Conservation (phyloP, 2,329 filamentous ascomycete genomes). For the Byssoonygena ceratinophila region DNA sequence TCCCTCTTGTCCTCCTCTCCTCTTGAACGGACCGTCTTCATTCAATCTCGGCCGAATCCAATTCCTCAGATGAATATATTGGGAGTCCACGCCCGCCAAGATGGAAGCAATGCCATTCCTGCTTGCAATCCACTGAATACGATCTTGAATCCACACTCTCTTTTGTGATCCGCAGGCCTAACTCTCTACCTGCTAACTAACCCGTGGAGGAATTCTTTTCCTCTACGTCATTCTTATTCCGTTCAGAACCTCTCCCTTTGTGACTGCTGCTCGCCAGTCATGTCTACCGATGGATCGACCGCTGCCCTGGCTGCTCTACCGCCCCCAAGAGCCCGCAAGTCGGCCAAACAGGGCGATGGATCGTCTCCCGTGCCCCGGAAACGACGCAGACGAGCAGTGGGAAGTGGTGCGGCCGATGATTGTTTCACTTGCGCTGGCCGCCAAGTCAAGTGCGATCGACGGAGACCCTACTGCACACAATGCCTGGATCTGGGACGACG, state of each 20-base stretch:
- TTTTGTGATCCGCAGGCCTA: neutral
- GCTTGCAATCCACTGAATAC: neutral
- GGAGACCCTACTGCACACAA: conserved; percentile 87
- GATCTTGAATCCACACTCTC: neutral
- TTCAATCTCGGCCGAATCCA: neutral
- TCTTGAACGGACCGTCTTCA: neutral
- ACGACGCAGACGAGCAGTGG: conserved; percentile 76
- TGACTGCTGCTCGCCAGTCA: neutral
- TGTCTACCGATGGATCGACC: neutral
- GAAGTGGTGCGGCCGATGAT: conserved; percentile 82
- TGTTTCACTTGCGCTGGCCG: conserved; percentile 88
- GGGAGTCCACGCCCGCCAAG: neutral
- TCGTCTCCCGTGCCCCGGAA: conserved; percentile 39
- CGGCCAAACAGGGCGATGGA: neutral
- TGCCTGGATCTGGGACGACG: conserved; percentile 86
- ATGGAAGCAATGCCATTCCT: neutral
- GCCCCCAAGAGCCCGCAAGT: neutral
- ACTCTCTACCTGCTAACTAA: too few species aligned
- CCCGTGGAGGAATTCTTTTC: neutral
- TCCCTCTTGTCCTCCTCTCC: neutral
- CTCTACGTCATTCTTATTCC: neutral
- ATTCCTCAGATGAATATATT: neutral
- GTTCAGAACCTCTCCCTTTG: neutral
- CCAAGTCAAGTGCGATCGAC: conserved; percentile 75
- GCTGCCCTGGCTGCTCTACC: neutral